phyloP scores from a whole-genome alignment of 2,329 filamentous ascomycete species.

The Colletotrichum trifolii region DNA sequence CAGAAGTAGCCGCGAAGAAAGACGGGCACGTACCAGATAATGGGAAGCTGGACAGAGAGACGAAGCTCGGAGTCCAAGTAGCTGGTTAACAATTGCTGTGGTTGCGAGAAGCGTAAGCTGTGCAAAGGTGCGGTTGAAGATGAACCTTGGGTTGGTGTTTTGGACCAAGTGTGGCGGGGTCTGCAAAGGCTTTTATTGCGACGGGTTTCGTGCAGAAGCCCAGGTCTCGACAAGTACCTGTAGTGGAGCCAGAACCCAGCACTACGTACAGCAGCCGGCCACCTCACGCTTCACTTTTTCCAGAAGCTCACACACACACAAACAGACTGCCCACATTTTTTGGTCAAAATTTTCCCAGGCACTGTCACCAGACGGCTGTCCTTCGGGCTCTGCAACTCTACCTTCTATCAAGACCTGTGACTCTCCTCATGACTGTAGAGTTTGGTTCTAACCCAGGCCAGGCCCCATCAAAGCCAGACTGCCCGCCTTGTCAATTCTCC shows the following conservation, averaged over 20 bases:
- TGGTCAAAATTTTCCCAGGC: conserved; percentile 24
- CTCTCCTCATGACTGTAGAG: no score
- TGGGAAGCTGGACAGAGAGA: conserved; percentile 17
- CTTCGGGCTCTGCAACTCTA: no score
- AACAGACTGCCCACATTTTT: conserved; percentile 27
- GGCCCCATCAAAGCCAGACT: no score
- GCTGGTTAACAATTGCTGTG: conserved; percentile 20
- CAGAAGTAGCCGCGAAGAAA: conserved; percentile 7
- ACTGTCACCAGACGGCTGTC: no score
- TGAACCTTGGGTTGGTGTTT: conserved; percentile 31
- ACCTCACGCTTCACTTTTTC: no score
- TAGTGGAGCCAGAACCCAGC: neutral
- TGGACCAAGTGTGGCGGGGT: conserved; percentile 15
- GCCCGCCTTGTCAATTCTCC: neutral
- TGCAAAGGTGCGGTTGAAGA: conserved; percentile 24
- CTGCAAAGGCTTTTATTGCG: conserved; percentile 33
- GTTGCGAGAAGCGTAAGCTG: conserved; percentile 16
- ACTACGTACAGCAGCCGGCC: no score
- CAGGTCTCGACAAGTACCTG: conserved; percentile 23
- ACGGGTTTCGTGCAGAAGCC: conserved; percentile 33
- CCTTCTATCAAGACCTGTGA: no score
- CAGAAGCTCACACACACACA: conserved; percentile 8
- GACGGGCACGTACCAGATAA: conserved; percentile 24
- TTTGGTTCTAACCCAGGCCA: no score
- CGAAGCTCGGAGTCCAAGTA: conserved; percentile 25